Evolutionary conservation across 805 yeast genomes (phyloP), one percentile per base, ranked within the genome.

Genomic region (Pichia gijzeniarum): DNA sequence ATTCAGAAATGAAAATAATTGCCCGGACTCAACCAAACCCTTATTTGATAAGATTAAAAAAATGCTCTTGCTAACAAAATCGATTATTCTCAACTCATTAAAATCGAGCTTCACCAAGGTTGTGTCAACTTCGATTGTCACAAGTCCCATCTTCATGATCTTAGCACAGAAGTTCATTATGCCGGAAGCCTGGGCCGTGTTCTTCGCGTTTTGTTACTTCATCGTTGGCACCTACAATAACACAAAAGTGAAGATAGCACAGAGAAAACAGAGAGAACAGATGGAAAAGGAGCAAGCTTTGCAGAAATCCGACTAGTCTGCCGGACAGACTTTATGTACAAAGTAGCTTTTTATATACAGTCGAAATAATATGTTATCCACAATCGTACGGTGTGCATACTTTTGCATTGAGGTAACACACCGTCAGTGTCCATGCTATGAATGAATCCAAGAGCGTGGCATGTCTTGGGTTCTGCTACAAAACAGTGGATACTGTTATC

Each of bases 161-260:
- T 48, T 78, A 27, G 84, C 85, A 5, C 88, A 81, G 56, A 73
- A 67, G 42, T 77, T 69, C 49, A 52, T 81, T 12, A 66, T 70
- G 8, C 81, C 82, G 1, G 77, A 79, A 53, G 63, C 73, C 27
- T 81, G 88, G 88, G 80, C 77, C 10, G 77, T 77, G 3, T 80
- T 79, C 57, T 79, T 79, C 63, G 74, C 73, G 52, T 50, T 76
- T 28, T 74, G 80, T 19, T 79, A 73, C 54, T 80, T 80, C 51
- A 57, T 80, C 5, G 62, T 80, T 46, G 85, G 85, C 1, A 80
- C 86, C 1, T 69, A 71, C 45, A 83, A 80, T 53, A 81, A 81
- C 55, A 72, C 78, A 5, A 65, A 70, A 57, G 64, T 80, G 50
- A 79, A 79, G 27, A 45, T 38, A 6, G 39, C 28, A 2, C 44